Conservation (phyloP, 768 basidiomycete genomes). For the Suillus lakei region DNA sequence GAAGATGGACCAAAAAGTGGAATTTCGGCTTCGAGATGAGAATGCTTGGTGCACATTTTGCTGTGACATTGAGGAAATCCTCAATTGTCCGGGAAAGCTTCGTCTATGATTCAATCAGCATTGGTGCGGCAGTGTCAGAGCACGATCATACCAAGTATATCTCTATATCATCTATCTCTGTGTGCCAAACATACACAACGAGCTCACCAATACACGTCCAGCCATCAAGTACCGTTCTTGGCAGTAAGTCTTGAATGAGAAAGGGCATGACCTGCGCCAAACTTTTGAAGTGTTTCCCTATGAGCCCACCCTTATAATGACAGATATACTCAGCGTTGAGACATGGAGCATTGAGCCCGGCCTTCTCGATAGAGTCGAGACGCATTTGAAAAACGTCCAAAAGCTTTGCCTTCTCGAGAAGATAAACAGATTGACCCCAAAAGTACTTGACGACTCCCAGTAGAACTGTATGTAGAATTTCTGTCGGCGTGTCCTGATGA, state of each 20-base stretch:
- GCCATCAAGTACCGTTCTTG: conserved; percentile 24
- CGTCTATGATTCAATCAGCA: conserved; percentile 8
- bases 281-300: conserved; percentile 39
- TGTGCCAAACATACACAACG: conserved; percentile 45
- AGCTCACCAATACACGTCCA: conserved; percentile 41
- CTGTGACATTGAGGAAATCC: conserved; percentile 18
- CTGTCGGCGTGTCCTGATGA: conserved; percentile 32
- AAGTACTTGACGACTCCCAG: conserved; percentile 39
- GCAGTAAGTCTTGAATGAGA: conserved; percentile 36
- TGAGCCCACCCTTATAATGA: conserved; percentile 32
- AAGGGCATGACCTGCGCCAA: conserved; percentile 36
- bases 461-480: conserved; percentile 40
- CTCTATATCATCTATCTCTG: conserved; percentile 40
- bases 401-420: conserved; percentile 27
- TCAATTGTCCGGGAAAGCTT: conserved; percentile 25
- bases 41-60: conserved; percentile 29
- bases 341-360: conserved; percentile 30
- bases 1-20: conserved; percentile 36
- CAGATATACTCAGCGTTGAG: conserved; percentile 37
- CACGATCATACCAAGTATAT: conserved; percentile 32
- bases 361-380: conserved; percentile 26
- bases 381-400: conserved; percentile 26
- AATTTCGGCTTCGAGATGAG: conserved; percentile 35
- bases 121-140: neutral
- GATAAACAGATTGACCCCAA: conserved; percentile 27